Base-by-base conservation (phyloP, 257 asterid genomes). In the Lantana camara region DNA sequence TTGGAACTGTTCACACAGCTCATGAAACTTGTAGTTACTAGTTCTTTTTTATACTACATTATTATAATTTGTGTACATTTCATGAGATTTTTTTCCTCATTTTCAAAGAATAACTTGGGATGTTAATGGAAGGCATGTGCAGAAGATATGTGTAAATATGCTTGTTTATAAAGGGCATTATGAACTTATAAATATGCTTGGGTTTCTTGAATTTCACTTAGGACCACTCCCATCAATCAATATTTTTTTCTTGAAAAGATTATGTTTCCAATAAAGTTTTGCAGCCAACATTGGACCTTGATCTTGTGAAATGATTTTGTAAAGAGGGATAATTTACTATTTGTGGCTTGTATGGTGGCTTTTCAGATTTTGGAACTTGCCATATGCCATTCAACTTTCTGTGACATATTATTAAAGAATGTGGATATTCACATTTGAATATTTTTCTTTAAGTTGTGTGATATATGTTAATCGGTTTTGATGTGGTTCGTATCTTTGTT, bases 181-280 rank as follows among this genome's bases (percentile, higher is more conserved):
- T n/a, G n/a, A n/a, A n/a, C n/a, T n/a, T n/a, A n/a, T n/a, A n/a
- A n/a, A n/a, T n/a, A n/a, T n/a, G n/a, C 27, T 50, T 57, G 46
- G 17, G 15, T 1, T 5, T 35, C 50, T 68, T 52, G 11, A 66
- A 40, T 56, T 51, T 57, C 32, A 34, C 27, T 22, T 46, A 49
- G 68, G 68, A 70, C 77, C 79, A 77, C 78, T 38, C 46, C 67
- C 7, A 48, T 64, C 49, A 44, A 34, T 9, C 45, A 9, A 55
- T 55, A 4, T 35, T 9, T 35, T 35, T 5, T 35, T 7, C 9
- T 35, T 6, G 40, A 59, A 53, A 52, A 48, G 52, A 53, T 60
- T 24, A 29, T 57, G 49, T 27, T 56, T 30, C 68, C 74, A 44
- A 57, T n/a, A 52, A 17, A 57, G 40, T 50, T 37, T 71, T 30